phyloP scores from a whole-genome alignment of 345 rosid genomes.

The Cardamine occulta region DNA sequence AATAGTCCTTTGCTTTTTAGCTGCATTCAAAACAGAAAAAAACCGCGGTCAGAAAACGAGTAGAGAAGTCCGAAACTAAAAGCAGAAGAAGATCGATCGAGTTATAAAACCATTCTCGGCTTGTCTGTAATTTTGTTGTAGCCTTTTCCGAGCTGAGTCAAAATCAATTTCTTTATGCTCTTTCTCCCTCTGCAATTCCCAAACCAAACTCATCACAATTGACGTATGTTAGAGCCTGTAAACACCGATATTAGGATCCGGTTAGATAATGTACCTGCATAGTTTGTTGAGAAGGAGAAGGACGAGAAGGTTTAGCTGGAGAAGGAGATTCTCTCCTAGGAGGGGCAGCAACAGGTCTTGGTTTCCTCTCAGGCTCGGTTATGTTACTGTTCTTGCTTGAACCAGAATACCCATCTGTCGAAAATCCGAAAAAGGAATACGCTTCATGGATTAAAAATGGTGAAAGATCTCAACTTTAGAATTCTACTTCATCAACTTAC shows the following conservation, averaged over 20 bases:
- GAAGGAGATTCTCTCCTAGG: conserved; percentile 59
- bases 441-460: conserved; percentile 20
- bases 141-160: conserved; percentile 80
- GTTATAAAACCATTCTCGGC: conserved; percentile 79
- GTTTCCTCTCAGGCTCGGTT: conserved; percentile 73
- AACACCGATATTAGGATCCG: neutral
- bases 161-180: conserved; percentile 61
- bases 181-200: conserved; percentile 62
- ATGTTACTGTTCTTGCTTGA: conserved; percentile 68
- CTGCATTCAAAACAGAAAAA: conserved; percentile 52
- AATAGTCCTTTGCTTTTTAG: conserved; percentile 97
- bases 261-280: conserved; percentile 51
- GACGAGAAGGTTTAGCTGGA: conserved; percentile 53
- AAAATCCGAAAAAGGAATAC: conserved; percentile 21
- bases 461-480: neutral
- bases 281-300: conserved; percentile 59
- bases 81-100: neutral
- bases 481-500: conserved; percentile 30
- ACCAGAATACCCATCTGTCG: conserved; percentile 72
- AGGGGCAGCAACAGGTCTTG: conserved; percentile 47
- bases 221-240: neutral
- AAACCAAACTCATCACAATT: conserved; percentile 19
- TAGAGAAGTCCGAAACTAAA: neutral
- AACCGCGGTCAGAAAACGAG: neutral
- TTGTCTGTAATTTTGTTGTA: conserved; percentile 85